phyloP scores from a whole-genome alignment of 2,329 filamentous ascomycete species.

The Tolypocladium endophyticum region DNA sequence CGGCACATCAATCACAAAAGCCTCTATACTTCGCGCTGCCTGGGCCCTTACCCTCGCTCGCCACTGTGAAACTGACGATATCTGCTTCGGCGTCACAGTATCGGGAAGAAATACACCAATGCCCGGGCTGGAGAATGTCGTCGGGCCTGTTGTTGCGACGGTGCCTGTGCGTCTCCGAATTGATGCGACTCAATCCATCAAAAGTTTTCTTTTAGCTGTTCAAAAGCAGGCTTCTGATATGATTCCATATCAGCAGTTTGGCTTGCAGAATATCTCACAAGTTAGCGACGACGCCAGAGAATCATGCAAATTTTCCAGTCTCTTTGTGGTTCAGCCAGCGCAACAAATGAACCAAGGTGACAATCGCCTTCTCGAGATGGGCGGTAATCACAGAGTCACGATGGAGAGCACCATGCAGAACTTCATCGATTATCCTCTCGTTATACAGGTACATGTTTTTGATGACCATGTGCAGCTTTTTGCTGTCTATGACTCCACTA shows the following conservation, averaged over 20 bases:
- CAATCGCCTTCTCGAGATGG: background rate
- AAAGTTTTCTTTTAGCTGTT: too few relatives aligned
- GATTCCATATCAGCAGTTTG: too few relatives aligned
- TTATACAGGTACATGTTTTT: background rate
- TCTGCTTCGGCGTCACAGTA: conserved; percentile 13
- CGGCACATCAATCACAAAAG: too few relatives aligned
- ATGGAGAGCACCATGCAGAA: background rate
- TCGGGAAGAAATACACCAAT: conserved; percentile 13
- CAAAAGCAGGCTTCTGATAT: too few relatives aligned
- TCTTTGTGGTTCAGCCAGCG: conserved; percentile 7
- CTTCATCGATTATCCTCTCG: conserved; percentile 5
- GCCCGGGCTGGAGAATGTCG: background rate
- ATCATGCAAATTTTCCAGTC: background rate
- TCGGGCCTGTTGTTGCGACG: too few relatives aligned
- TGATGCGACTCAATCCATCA: too few relatives aligned
- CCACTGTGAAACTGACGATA: conserved; percentile 8
- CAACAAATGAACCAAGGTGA: background rate
- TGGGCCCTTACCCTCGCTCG: too few relatives aligned
- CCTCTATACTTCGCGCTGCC: too few relatives aligned
- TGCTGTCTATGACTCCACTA: conserved; percentile 1
- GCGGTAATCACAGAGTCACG: too few relatives aligned
- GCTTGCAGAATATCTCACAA: too few relatives aligned
- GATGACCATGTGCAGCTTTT: background rate
- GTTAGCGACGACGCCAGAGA: too few relatives aligned
- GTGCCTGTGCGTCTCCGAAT: too few relatives aligned